These are phyloP conservation scores for Phytophthora sansomeana DNA, from an alignment of 352 stramenopile species.

Conservation along the genomic window DNA sequence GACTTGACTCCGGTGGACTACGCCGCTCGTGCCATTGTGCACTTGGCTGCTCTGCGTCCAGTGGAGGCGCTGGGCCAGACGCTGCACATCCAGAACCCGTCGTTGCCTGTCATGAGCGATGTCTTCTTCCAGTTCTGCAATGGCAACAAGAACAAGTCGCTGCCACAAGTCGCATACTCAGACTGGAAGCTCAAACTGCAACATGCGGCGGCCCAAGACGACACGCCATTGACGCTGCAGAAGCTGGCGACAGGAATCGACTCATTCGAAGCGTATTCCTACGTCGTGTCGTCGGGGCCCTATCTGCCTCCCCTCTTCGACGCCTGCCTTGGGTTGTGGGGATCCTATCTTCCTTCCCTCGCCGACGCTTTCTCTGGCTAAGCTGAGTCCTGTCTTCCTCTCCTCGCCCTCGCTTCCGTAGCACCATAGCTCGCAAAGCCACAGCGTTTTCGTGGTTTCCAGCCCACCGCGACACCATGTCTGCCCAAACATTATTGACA, in stretches of 20 bases:
- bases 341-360: too few species aligned
- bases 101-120: slow-evolving; percentile 48
- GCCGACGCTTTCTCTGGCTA: too few species aligned
- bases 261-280: too few species aligned
- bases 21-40: slow-evolving; percentile 84
- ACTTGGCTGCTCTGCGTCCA: slow-evolving; percentile 69
- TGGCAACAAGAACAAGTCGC: slow-evolving; percentile 30
- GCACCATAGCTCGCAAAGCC: too few species aligned
- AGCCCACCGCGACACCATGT: too few species aligned
- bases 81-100: slow-evolving; percentile 79
- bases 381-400: too few species aligned
- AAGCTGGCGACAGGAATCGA: slow-evolving; percentile 66
- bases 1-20: slow-evolving; percentile 94
- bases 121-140: slow-evolving; percentile 55
- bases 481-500: too few species aligned
- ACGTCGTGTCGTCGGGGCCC: too few species aligned
- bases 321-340: too few species aligned
- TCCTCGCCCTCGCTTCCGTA: too few species aligned
- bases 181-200: slow-evolving; percentile 51
- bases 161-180: slow-evolving; percentile 47
- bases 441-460: too few species aligned
- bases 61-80: slow-evolving; percentile 66
- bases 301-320: too few species aligned
- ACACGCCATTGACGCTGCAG: slow-evolving; percentile 51
- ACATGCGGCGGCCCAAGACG: slow-evolving; percentile 33